A percentile compares a stretch with the other conserved stretches of the same genome.
Conservation (phyloP, 2,329 filamentous ascomycete genomes). For the Fusarium nanum region DNA sequence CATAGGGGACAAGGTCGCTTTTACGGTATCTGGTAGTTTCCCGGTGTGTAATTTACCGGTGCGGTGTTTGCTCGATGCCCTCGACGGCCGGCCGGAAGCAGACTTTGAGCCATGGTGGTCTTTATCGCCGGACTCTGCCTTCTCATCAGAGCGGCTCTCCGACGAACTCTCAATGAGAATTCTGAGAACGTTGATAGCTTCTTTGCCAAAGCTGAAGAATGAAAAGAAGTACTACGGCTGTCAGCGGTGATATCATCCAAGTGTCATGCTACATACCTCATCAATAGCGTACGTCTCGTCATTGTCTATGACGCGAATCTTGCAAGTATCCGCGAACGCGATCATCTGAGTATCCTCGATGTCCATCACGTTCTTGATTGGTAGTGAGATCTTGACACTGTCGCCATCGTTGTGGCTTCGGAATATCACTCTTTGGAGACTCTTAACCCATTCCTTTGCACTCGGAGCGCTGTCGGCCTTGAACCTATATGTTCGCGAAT, state of each 20-base stretch:
- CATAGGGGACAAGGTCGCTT: constrained; percentile 68
- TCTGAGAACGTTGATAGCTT: constrained; percentile 83
- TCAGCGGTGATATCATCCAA: constrained; percentile 5
- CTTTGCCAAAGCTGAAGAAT: constrained; percentile 87
- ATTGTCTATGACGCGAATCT: constrained; percentile 91
- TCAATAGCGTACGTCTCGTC: constrained; percentile 96
- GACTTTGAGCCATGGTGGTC: constrained; percentile 30
- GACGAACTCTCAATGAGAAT: constrained; percentile 72
- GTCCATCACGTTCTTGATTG: constrained; percentile 89
- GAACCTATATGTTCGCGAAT: constrained; percentile 87
- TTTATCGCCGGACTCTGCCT: constrained; percentile 32
- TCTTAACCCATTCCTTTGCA: constrained; percentile 96
- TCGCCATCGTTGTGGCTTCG: constrained; percentile 95
- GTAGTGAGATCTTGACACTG: constrained; percentile 94
- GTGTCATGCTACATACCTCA: constrained; percentile 69
- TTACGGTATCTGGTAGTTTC: constrained; percentile 67
- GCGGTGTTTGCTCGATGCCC: constrained; percentile 47
- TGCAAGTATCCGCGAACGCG: constrained; percentile 92
- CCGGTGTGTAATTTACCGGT: constrained; percentile 52
- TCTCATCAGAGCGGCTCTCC: constrained; percentile 50
- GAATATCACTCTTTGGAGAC: constrained; percentile 93
- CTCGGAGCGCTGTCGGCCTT: constrained; percentile 87
- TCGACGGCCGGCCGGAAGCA: constrained; percentile 35
- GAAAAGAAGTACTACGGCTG: constrained; percentile 88
- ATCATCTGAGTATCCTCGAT: constrained; percentile 92